Evolutionary conservation across 73 alveolate genomes (phyloP).

Genomic region (Paramecium sonneborni): DNA sequence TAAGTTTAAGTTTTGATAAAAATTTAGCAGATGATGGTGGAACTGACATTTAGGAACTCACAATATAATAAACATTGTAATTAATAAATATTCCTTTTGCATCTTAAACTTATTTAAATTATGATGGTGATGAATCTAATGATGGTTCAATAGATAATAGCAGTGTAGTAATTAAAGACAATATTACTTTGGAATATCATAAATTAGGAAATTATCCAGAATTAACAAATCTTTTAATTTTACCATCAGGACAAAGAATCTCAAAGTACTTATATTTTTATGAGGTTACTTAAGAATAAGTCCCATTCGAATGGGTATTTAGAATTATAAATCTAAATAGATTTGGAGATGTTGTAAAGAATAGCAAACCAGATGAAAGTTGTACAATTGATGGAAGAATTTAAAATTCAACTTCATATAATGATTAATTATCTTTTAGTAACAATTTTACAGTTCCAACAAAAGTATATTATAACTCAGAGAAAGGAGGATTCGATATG

Average conservation of each 20-base stretch:
- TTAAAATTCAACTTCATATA: background rate
- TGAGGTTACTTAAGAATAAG: conserved; percentile 3
- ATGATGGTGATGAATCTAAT: background rate
- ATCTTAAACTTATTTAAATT: background rate
- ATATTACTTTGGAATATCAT: background rate
- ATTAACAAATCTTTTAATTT: background rate
- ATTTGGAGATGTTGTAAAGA: conserved; percentile 39
- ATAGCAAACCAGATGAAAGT: background rate
- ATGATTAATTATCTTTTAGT: background rate
- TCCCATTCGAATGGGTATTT: conserved; percentile 48
- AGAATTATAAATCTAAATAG: conserved; percentile 34
- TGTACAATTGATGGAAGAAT: conserved; percentile 44
- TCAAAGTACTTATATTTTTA: background rate
- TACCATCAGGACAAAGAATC: conserved; percentile 38
- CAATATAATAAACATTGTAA: background rate
- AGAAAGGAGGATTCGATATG: conserved; percentile 51
- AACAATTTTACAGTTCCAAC: conserved; percentile 22
- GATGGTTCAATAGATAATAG: conserved; percentile 30
- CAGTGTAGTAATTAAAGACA: background rate
- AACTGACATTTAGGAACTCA: background rate
- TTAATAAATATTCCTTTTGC: background rate
- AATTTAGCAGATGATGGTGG: conserved; percentile 28
- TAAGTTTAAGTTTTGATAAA: background rate
- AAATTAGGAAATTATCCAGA: background rate
- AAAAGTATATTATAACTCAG: background rate